These are phyloP conservation scores for Gryganskiella cystojenkinii DNA, from an alignment of 192 early-diverging fungal genomes.

Conservation along the genomic window DNA sequence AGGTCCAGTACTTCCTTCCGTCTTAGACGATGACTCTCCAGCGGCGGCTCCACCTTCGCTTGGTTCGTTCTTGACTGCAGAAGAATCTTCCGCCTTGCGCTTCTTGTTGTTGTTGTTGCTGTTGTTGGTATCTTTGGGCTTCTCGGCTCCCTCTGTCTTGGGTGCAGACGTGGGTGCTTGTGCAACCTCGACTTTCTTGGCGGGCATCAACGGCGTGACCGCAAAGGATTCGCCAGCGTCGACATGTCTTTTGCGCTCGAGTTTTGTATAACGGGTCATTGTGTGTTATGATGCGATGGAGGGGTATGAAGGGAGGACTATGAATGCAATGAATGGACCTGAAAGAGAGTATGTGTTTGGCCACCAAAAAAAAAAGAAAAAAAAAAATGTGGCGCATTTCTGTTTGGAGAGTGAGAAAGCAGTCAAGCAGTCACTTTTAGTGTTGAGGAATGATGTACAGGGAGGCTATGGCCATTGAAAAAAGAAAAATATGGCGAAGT, in stretches of 20 bases:
- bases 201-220: constrained; percentile 45
- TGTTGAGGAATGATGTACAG: no score
- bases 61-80: neutral
- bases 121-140: neutral
- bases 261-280: constrained; percentile 64
- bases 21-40: constrained; percentile 13
- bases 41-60: neutral
- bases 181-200: constrained; percentile 21
- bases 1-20: constrained; percentile 2
- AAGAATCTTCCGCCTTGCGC: constrained; percentile 24
- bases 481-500: no score
- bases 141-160: constrained; percentile 6
- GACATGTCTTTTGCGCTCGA: constrained; percentile 56
- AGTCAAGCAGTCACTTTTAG: no score
- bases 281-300: constrained; percentile 12
- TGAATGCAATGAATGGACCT: constrained; percentile 6
- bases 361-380: neutral
- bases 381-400: neutral
- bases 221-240: constrained; percentile 48
- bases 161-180: neutral
- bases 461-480: no score
- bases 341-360: neutral
- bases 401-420: no score
- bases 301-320: neutral
- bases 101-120: constrained; percentile 5